These are phyloP conservation scores for Parachaetomium inaequale DNA, from an alignment of 495 filamentous ascomycete genomes.

Conservation along the genomic window DNA sequence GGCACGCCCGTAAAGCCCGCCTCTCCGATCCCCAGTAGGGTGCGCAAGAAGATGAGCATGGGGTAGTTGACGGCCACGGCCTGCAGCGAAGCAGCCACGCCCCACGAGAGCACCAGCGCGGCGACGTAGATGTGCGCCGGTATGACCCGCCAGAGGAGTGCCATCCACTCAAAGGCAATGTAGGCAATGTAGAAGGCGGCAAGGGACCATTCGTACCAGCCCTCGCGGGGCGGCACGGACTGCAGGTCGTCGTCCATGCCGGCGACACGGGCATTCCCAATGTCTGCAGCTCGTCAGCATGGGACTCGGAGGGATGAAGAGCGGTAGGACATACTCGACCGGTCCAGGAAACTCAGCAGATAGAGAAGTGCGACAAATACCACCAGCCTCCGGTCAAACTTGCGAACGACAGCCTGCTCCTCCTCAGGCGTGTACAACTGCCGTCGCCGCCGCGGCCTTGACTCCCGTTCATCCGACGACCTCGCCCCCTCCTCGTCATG, in stretches of 20 bases:
- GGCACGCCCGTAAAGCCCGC: slow-evolving; percentile 75
- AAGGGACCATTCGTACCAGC: slow-evolving; percentile 74
- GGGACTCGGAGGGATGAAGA: neutral
- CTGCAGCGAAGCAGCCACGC: slow-evolving; percentile 68
- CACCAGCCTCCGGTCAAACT: slow-evolving; percentile 72
- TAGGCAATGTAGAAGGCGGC: slow-evolving; percentile 73
- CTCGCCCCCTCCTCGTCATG: neutral
- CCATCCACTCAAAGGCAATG: slow-evolving; percentile 67
- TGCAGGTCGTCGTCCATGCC: slow-evolving; percentile 64
- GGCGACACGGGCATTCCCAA: slow-evolving; percentile 75
- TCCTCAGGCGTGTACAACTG: slow-evolving; percentile 71
- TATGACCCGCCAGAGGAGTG: slow-evolving; percentile 70
- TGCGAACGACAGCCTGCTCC: slow-evolving; percentile 65
- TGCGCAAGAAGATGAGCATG: slow-evolving; percentile 61
- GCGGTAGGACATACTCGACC: slow-evolving; percentile 57
- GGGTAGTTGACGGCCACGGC: slow-evolving; percentile 67
- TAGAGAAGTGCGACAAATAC: slow-evolving; percentile 78
- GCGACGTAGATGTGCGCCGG: slow-evolving; percentile 58
- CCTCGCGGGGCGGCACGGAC: slow-evolving; percentile 59
- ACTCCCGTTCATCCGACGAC: neutral
- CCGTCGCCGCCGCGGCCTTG: slow-evolving; percentile 17
- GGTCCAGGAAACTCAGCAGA: slow-evolving; percentile 74
- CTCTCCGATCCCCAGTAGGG: slow-evolving; percentile 68
- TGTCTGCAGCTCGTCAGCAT: slow-evolving; percentile 49
- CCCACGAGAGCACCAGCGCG: slow-evolving; percentile 65